Conservation (phyloP, 2,329 filamentous ascomycete species). For the Phaeosphaeriaceae sp. region DNA sequence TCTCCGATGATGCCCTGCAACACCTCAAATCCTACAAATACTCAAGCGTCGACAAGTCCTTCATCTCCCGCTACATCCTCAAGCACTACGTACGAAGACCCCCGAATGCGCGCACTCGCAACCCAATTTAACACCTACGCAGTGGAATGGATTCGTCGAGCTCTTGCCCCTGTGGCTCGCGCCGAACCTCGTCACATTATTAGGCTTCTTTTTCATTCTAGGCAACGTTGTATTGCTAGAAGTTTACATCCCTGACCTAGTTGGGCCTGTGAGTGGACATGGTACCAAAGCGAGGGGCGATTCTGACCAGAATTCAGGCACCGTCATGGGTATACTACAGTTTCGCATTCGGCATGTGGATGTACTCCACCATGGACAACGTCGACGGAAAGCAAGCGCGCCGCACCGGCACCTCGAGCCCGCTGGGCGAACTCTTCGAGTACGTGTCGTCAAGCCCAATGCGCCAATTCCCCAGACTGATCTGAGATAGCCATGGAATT, state of each 20-base stretch:
- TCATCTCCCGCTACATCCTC: constrained; percentile 90
- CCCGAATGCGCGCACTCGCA: constrained; percentile 11
- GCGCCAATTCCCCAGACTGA: constrained; percentile 35
- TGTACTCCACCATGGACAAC: constrained; percentile 99
- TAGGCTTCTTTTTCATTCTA: constrained; percentile 95
- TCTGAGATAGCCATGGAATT: constrained; percentile 76
- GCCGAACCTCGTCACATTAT: constrained; percentile 94
- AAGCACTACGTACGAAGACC: constrained; percentile 82
- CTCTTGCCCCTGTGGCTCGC: constrained; percentile 94
- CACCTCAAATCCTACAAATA: constrained; percentile 98
- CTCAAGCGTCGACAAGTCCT: constrained; percentile 94
- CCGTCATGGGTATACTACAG: constrained; percentile 95
- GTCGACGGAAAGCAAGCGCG: constrained; percentile 97
- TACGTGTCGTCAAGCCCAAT: constrained; percentile 49
- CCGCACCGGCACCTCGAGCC: constrained; percentile 92
- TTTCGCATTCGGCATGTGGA: constrained; percentile 94
- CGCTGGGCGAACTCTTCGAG: constrained; percentile 95
- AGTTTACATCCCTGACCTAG: constrained; percentile 85
- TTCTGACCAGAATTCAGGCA: constrained; percentile 61
- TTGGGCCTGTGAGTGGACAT: constrained; percentile 75
- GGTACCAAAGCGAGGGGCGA: background rate
- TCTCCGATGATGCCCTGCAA: constrained; percentile 88
- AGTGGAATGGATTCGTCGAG: constrained; percentile 98
- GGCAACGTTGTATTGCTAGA: constrained; percentile 79
- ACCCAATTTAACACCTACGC: constrained; percentile 37